Evolutionary conservation across 2,329 filamentous ascomycete species (phyloP).

Genomic region (Sporothrix schenckii): DNA sequence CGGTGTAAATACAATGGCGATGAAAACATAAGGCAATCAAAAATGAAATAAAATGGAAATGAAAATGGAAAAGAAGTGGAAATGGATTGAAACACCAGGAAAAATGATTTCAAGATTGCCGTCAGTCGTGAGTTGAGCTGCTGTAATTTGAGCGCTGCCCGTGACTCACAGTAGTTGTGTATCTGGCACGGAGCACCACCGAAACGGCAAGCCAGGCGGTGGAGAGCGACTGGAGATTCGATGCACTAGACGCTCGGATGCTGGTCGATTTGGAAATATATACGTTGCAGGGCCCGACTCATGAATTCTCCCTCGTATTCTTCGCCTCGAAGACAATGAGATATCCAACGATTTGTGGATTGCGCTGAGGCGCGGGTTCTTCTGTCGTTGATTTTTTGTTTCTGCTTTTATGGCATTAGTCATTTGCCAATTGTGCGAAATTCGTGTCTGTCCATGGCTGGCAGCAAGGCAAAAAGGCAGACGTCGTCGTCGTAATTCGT

Average conservation of each 20-base stretch:
- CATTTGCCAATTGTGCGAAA: neutral
- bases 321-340: neutral
- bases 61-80: neutral
- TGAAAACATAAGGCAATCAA: neutral
- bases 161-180: slow-evolving; percentile 11
- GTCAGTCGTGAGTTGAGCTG: neutral
- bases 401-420: neutral
- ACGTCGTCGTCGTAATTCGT: slow-evolving; percentile 13
- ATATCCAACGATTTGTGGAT: neutral
- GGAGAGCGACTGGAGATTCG: slow-evolving; percentile 19
- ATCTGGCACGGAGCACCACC: neutral
- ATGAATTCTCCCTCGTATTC: neutral
- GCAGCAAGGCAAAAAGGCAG: neutral
- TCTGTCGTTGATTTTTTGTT: neutral
- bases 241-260: slow-evolving; percentile 23
- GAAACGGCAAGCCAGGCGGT: neutral
- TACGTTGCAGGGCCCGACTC: neutral
- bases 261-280: neutral
- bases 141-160: neutral
- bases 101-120: neutral
- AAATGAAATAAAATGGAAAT: neutral
- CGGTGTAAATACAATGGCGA: neutral
- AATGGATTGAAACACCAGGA: neutral
- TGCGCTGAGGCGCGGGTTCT: neutral
- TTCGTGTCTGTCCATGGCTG: slow-evolving; percentile 1